Conservation (phyloP, 176 grass and related monocot species). For the Oryza nivara region DNA sequence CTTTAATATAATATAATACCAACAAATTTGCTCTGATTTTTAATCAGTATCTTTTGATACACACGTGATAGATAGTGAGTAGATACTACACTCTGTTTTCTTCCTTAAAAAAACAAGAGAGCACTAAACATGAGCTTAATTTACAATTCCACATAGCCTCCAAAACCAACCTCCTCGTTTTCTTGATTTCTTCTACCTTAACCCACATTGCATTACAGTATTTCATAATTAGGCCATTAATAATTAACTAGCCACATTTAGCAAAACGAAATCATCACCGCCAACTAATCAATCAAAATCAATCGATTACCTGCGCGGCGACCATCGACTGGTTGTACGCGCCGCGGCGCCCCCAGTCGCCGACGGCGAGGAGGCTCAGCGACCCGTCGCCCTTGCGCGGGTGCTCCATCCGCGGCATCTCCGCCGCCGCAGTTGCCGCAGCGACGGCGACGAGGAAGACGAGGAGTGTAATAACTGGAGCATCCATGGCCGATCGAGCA, state of each 20-base stretch:
- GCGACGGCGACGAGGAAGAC: background rate
- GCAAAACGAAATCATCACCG: background rate
- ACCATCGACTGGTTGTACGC: conserved; percentile 60
- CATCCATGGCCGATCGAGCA: conserved; percentile 26
- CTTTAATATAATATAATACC: no score
- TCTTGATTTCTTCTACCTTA: background rate
- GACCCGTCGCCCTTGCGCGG: conserved; percentile 49
- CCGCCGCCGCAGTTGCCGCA: background rate
- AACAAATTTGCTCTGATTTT: no score
- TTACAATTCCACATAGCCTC: background rate
- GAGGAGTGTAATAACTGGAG: background rate
- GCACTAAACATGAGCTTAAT: background rate
- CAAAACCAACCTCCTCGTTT: background rate
- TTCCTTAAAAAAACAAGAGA: background rate
- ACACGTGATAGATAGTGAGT: background rate
- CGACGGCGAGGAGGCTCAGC: conserved; percentile 48
- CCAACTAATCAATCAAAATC: background rate
- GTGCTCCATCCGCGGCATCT: conserved; percentile 53
- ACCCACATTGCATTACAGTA: background rate
- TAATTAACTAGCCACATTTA: background rate
- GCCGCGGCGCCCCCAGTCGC: conserved; percentile 61
- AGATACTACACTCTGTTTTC: background rate
- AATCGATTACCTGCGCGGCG: conserved; percentile 44
- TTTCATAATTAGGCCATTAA: background rate
- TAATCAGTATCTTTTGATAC: no score